Base-by-base conservation (phyloP, 164 flowering plant genomes). In the Malania oleifera region DNA sequence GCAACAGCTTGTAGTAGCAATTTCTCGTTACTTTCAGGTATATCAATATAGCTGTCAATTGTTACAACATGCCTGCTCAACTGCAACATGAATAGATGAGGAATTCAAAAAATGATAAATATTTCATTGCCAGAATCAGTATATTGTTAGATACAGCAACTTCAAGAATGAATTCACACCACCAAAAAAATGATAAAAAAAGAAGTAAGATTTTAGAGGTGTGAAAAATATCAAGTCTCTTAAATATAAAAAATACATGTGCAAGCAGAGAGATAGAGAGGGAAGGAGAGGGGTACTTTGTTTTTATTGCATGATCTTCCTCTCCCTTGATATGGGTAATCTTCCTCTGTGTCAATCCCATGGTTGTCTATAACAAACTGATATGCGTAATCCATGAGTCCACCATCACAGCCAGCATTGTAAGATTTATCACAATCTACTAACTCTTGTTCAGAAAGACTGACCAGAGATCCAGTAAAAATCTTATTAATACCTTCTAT, bases 381-480 rank as follows among this genome's bases (percentile, higher is more conserved):
- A 63, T 55, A 93, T n/a, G 97, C 92, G 70, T 89, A 85, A 65
- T 90, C 96, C 99, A 93, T 93, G 54, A 93, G 89, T 43, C 97
- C 99, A 49, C 99, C 97, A 0, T 54, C 72, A 68, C 99, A 93
- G 26, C 99, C 99, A 53, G 38, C 78, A 38, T 93, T 85, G 68
- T 73, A 86, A 47, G 85, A 53, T 69, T 44, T 73, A 67, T 93
- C 99, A 64, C 97, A 93, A 56, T 90, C 96, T 38, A 87, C 65
- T 35, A 93, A 57, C 71, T 93, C 99, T 70, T 93, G 99, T 67
- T 93, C 99, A 13, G 99, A 93, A 19, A 93, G 84, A 67, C 96
- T 88, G 5, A 83, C 72, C 45, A 90, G 96, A 59, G 92, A 79
- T 26, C 97, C 96, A 7, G 96, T 79, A 31, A 74, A 79, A 54